phyloP scores from a whole-genome alignment of 2,329 filamentous ascomycete species.

The Paecilomyces dactylethromorphus region DNA sequence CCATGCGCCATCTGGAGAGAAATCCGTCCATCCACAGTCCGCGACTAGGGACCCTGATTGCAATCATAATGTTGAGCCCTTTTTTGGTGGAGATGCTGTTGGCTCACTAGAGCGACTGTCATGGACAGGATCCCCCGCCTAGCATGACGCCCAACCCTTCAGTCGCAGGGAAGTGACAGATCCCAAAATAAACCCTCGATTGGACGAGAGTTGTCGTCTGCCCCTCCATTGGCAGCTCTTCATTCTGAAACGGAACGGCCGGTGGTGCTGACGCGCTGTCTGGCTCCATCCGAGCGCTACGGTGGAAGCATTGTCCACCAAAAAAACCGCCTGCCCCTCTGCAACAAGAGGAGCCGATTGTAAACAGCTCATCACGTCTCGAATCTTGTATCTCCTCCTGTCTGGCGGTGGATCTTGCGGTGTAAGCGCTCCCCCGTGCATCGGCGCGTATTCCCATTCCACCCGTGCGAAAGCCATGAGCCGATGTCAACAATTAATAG shows the following conservation, averaged over 20 bases:
- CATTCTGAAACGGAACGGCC: background rate
- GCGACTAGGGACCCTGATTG: background rate
- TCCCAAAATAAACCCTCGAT: conserved; percentile 13
- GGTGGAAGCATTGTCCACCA: background rate
- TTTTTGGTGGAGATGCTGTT: background rate
- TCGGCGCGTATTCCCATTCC: background rate
- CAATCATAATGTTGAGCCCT: background rate
- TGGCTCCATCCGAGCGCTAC: background rate
- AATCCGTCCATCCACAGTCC: no score
- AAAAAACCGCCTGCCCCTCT: background rate
- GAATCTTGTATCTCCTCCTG: background rate
- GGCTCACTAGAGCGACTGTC: background rate
- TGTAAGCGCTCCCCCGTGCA: background rate
- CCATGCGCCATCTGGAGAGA: no score
- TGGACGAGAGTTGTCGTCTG: conserved; percentile 5
- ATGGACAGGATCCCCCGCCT: background rate
- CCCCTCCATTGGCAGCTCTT: conserved; percentile 2
- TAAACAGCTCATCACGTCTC: background rate
- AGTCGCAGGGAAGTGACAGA: conserved; percentile 11
- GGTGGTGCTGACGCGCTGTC: background rate
- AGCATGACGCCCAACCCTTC: background rate
- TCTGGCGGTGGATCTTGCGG: background rate
- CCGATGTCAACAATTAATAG: background rate
- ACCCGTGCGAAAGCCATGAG: background rate
- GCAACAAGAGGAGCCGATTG: background rate